A percentile compares a stretch with the other conserved stretches of the same genome.
Evolutionary conservation across 2,329 filamentous ascomycete genomes (phyloP).

Genomic region (Aspergillus tubingensis): DNA sequence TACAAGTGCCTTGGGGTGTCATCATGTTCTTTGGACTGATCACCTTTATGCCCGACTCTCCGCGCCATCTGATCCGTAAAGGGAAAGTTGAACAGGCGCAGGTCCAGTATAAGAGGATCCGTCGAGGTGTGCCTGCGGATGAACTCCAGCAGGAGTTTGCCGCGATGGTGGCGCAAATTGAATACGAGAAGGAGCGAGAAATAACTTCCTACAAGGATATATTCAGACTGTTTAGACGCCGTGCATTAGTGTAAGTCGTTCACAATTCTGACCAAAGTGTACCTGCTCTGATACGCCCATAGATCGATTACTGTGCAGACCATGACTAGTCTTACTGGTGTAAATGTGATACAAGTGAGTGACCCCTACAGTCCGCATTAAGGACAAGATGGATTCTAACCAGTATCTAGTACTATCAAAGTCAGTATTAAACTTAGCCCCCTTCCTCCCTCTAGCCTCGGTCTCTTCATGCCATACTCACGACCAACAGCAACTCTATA

Average conservation of each 20-base stretch:
- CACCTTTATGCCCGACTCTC: slow-evolving; percentile 60
- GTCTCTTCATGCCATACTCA: slow-evolving; percentile 29
- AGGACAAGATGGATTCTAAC: neutral
- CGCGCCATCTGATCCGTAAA: slow-evolving; percentile 54
- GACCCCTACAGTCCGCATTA: too few species aligned
- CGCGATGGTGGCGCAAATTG: slow-evolving; percentile 57
- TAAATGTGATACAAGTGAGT: slow-evolving; percentile 57
- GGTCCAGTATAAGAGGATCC: slow-evolving; percentile 51
- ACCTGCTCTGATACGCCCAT: slow-evolving; percentile 13
- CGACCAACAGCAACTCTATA: slow-evolving; percentile 53
- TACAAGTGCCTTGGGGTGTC: slow-evolving; percentile 60
- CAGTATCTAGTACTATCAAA: slow-evolving; percentile 34
- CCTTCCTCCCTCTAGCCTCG: too few species aligned
- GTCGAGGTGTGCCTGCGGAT: slow-evolving; percentile 48
- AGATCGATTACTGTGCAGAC: slow-evolving; percentile 58
- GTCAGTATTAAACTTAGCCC: slow-evolving; percentile 20
- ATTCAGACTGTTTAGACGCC: slow-evolving; percentile 54
- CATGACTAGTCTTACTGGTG: slow-evolving; percentile 59
- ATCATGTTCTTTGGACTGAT: slow-evolving; percentile 56
- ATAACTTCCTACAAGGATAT: slow-evolving; percentile 56
- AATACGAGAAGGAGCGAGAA: slow-evolving; percentile 60
- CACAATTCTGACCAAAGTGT: neutral
- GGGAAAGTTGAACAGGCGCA: slow-evolving; percentile 54
- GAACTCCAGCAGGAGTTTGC: slow-evolving; percentile 55
- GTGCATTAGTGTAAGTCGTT: slow-evolving; percentile 50